Percentiles rank a stretch among this genome's conserved stretches.
These are phyloP conservation scores for Phytophthora aleatoria DNA, from an alignment of 352 stramenopile species.

Conservation along the genomic window DNA sequence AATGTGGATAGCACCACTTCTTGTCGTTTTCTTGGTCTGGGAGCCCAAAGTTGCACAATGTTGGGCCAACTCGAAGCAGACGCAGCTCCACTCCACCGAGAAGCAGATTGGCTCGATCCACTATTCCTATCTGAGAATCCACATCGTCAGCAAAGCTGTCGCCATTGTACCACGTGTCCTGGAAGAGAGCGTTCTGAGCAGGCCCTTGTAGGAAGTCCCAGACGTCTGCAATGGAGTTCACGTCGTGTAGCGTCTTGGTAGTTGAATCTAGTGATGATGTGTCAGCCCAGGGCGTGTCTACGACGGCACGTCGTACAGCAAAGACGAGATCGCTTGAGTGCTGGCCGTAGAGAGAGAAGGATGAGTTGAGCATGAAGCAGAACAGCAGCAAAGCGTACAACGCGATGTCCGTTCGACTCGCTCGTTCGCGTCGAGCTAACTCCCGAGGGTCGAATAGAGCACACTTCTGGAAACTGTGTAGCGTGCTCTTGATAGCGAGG, in stretches of 20 bases:
- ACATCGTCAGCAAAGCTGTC: slow-evolving; percentile 52
- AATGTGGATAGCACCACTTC: slow-evolving; percentile 50
- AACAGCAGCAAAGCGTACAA: slow-evolving; percentile 55
- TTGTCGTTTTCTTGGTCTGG: slow-evolving; percentile 3
- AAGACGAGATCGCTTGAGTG: slow-evolving; percentile 44
- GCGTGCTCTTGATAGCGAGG: slow-evolving; percentile 60
- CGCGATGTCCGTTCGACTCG: slow-evolving; percentile 44
- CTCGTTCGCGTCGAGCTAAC: slow-evolving; percentile 46
- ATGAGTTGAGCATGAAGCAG: slow-evolving; percentile 49
- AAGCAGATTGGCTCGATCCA: slow-evolving; percentile 54
- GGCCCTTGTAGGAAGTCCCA: slow-evolving; percentile 59
- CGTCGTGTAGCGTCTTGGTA: slow-evolving; percentile 34
- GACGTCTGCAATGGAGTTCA: slow-evolving; percentile 50
- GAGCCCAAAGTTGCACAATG: slow-evolving; percentile 20
- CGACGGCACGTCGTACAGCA: slow-evolving; percentile 30
- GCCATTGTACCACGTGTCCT: slow-evolving; percentile 62
- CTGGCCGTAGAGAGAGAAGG: slow-evolving; percentile 49
- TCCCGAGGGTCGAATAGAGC: slow-evolving; percentile 63
- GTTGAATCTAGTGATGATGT: not conserved
- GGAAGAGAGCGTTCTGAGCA: slow-evolving; percentile 50
- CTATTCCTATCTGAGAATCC: slow-evolving; percentile 54
- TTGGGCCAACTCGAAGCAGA: slow-evolving; percentile 47
- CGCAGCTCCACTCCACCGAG: slow-evolving; percentile 63
- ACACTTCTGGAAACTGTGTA: slow-evolving; percentile 75
- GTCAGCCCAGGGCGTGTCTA: slow-evolving; percentile 26